phyloP scores from a whole-genome alignment of 163 green algal species.

The Volvox carteri region DNA sequence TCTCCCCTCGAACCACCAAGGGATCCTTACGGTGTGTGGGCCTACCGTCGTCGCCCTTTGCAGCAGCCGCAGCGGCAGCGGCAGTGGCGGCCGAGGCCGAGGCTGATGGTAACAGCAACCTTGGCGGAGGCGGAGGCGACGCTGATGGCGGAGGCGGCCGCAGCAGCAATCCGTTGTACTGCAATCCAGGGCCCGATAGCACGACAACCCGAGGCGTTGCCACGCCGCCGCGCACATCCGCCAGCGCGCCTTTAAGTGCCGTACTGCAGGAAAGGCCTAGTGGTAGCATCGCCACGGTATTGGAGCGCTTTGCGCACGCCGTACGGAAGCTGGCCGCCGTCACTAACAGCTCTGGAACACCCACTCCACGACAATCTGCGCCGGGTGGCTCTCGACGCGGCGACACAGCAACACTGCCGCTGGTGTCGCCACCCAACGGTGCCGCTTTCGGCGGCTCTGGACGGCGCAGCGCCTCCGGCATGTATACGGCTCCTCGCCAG shows the following conservation, averaged over 20 bases:
- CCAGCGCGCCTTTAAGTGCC: background rate
- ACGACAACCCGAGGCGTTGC: background rate
- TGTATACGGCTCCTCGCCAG: background rate
- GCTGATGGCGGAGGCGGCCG: background rate
- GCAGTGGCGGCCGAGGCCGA: background rate
- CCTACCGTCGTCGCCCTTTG: background rate
- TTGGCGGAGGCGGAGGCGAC: background rate
- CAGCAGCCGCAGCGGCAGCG: background rate
- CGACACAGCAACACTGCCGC: background rate
- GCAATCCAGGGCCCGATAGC: background rate
- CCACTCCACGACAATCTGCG: background rate
- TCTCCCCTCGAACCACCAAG: background rate
- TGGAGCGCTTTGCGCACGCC: slow-evolving; percentile 14
- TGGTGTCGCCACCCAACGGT: background rate
- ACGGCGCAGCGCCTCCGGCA: background rate
- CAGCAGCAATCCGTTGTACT: background rate
- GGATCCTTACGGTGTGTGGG: background rate
- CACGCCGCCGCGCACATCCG: background rate
- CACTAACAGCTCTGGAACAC: too few species aligned
- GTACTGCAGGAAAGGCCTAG: background rate
- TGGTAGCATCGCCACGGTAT: background rate
- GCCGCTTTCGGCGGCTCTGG: background rate
- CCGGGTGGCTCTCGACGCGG: background rate
- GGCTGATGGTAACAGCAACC: background rate
- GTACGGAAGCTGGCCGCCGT: background rate